Conservation (phyloP, 305 asterid species). For the Fraxinus greggii region DNA sequence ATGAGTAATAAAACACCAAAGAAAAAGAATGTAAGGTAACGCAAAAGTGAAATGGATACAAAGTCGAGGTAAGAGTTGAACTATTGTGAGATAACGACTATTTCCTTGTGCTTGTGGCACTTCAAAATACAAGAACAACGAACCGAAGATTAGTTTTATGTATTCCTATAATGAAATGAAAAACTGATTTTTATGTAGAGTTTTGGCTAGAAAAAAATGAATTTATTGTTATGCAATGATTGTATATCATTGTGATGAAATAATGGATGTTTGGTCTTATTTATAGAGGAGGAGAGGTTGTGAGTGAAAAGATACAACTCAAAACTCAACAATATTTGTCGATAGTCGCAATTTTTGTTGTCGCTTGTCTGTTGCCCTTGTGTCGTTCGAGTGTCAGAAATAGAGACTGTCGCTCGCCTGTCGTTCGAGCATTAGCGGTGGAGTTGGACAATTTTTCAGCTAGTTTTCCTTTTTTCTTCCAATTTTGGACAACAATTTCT, state of each 20-base stretch:
- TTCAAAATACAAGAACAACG: background rate
- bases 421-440: background rate
- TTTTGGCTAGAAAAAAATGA: background rate
- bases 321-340: background rate
- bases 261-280: background rate
- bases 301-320: background rate
- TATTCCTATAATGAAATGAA: background rate
- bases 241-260: background rate
- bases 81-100: too few relatives aligned
- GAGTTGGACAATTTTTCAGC: background rate
- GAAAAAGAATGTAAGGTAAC: too few relatives aligned
- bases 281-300: background rate
- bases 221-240: background rate
- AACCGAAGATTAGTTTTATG: background rate
- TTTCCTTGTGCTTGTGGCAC: background rate
- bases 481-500: background rate
- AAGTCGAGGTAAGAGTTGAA: too few relatives aligned
- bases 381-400: background rate
- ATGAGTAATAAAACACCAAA: too few relatives aligned
- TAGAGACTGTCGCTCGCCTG: background rate
- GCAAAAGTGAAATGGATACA: too few relatives aligned
- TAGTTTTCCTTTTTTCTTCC: too few relatives aligned
- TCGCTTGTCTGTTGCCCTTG: background rate
- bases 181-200: background rate
- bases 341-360: too few relatives aligned